These are phyloP conservation scores for Peniophora sp. DNA, from an alignment of 1,284 basidiomycete species.

Conservation along the genomic window DNA sequence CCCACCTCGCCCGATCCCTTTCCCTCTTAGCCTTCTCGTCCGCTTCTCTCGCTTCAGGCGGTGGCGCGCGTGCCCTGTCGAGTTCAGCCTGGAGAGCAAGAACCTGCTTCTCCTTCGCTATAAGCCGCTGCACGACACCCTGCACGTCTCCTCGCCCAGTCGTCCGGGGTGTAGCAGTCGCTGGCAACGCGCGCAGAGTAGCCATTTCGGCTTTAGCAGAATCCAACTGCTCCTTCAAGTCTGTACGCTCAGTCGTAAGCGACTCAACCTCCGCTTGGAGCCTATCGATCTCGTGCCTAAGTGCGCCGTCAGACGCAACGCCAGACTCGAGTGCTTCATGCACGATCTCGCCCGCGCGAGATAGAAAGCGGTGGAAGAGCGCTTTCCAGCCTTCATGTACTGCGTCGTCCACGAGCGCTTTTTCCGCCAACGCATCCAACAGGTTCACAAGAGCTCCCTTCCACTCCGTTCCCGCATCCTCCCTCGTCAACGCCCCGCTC, in stretches of 20 bases:
- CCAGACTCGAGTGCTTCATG: constrained; percentile 43
- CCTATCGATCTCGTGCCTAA: constrained; percentile 56
- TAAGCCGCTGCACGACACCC: constrained; percentile 75
- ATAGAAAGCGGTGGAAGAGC: too few species aligned
- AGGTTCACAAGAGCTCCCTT: constrained; percentile 57
- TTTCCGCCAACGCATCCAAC: constrained; percentile 64
- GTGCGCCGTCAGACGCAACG: constrained; percentile 31
- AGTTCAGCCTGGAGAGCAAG: constrained; percentile 67
- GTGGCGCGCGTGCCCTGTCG: constrained; percentile 52
- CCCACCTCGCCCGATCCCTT: constrained; percentile 69
- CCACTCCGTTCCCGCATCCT: constrained; percentile 56
- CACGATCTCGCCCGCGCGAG: too few species aligned
- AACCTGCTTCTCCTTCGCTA: constrained; percentile 82
- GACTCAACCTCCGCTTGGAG: constrained; percentile 52
- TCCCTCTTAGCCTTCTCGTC: constrained; percentile 76
- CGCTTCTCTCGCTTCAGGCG: constrained; percentile 54
- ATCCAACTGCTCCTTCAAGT: constrained; percentile 45
- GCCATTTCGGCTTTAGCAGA: constrained; percentile 61
- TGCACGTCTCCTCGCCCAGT: constrained; percentile 44
- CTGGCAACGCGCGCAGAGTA: constrained; percentile 51
- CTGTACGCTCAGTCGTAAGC: constrained; percentile 53
- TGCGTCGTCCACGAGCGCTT: constrained; percentile 48
- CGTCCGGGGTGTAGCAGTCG: constrained; percentile 20
- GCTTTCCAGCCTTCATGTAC: constrained; percentile 35
- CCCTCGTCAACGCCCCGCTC: constrained; percentile 47